Conservation (phyloP, 345 rosid genomes). For the Adansonia digitata region DNA sequence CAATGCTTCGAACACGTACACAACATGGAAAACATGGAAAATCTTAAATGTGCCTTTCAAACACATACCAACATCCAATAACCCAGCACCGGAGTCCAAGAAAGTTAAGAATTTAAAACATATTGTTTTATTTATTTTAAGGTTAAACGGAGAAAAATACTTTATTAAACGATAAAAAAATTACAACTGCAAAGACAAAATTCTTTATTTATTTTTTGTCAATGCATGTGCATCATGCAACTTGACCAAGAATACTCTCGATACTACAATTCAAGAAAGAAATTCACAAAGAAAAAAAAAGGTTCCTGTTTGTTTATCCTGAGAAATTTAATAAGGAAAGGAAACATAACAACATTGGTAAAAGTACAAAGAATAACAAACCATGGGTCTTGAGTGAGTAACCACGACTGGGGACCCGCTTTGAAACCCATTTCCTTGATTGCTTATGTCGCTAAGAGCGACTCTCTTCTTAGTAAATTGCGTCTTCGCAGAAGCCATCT, state of each 20-base stretch:
- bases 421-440: not conserved
- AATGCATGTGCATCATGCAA: not conserved
- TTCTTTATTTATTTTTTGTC: no score
- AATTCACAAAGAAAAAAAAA: not conserved
- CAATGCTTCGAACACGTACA: not conserved
- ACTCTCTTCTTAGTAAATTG: conserved; percentile 4
- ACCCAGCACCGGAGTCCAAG: not conserved
- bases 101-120: not conserved
- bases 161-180: not conserved
- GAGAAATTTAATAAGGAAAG: not conserved
- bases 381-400: not conserved
- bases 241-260: not conserved
- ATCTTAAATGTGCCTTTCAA: not conserved
- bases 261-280: not conserved
- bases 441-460: conserved; percentile 9
- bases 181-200: not conserved
- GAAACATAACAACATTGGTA: not conserved
- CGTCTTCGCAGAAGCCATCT: conserved; percentile 1
- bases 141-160: not conserved
- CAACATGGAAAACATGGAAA: not conserved
- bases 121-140: not conserved
- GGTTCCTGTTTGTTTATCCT: no score
- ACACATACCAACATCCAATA: conserved; percentile 1
- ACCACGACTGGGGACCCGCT: not conserved
- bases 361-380: not conserved